Evolutionary conservation across 2,329 filamentous ascomycete genomes (phyloP), one percentile per base, ranked within the genome.

Genomic region (Aureobasidium subglaciale): DNA sequence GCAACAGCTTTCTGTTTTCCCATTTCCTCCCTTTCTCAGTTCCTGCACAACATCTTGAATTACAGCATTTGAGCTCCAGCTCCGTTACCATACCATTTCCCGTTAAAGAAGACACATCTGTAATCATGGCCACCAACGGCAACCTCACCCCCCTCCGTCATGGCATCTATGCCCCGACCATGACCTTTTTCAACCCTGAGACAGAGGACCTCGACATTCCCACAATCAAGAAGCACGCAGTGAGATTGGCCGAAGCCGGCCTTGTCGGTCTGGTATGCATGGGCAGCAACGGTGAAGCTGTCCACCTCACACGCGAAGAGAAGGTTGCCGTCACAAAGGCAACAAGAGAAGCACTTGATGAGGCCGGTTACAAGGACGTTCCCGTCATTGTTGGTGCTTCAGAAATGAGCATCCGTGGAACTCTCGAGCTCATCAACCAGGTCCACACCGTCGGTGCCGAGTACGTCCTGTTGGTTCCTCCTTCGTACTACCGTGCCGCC

Each of bases 221-320:
- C 32, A 81, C 81, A 58, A 88, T 93, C 74, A 87, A 88, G 72
- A 86, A 81, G 67, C 90, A 95, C 68, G 87, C 88, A 22, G 82
- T 88, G 62, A 85, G 89, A 45, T 82, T 95, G 45, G 86, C 85
- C 35, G 77, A 84, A 67, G 87, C 83, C 57, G 90, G 90, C 8
- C 82, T 95, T 10, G 87, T 85, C 45, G 90, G 90, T 32, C 79
- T 95, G 24, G 87, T 93, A 40, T 86, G 86, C 62, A 90, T 93
- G 86, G 90, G 90, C 59, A 95, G 89, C 63, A 95, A 95, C 72
- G 90, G 90, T 59, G 90, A 95, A 75, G 89, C 90, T 22, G 86
- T 90, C 56, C 89, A 95, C 75, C 85, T 91, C 65, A 88, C 86
- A 54, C 81, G 83, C 41, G 81, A 85, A 59, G 90, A 95, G 73